phyloP scores from a whole-genome alignment of 2,329 filamentous ascomycete species.

The Trichothecium roseum region DNA sequence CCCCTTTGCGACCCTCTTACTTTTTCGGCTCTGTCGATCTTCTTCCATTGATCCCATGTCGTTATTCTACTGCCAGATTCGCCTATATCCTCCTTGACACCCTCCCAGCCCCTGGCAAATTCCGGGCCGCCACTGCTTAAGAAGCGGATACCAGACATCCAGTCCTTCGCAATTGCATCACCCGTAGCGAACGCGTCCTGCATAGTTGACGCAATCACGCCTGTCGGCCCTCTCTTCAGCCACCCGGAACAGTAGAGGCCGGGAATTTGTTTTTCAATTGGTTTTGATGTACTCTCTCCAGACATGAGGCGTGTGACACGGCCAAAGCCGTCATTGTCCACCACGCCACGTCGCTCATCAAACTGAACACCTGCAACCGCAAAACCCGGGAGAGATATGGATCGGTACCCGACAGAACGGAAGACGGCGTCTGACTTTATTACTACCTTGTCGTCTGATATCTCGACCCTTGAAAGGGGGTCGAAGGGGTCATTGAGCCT shows the following conservation, averaged over 20 bases:
- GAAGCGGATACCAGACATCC: constrained; percentile 37
- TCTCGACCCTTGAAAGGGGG: constrained; percentile 34
- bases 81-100: constrained; percentile 48
- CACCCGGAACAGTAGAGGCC: constrained; percentile 91
- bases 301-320: constrained; percentile 44
- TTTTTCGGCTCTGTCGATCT: constrained; percentile 71
- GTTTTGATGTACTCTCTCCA: constrained; percentile 15
- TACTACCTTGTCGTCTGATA: constrained; percentile 37
- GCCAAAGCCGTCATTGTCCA: constrained; percentile 73
- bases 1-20: constrained; percentile 54
- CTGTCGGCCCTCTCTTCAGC: constrained; percentile 91
- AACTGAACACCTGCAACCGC: constrained; percentile 67
- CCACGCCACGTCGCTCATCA: constrained; percentile 60
- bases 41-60: constrained; percentile 74
- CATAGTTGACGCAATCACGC: constrained; percentile 95
- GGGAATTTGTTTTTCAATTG: constrained; percentile 34
- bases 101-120: constrained; percentile 59
- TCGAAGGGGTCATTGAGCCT: constrained; percentile 44
- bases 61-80: constrained; percentile 50
- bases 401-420: constrained; percentile 91
- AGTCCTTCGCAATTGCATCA: constrained; percentile 75
- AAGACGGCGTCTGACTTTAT: constrained; percentile 68
- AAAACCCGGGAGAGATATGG: constrained; percentile 66
- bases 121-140: constrained; percentile 13
- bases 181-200: constrained; percentile 84